Evolutionary conservation across 73 alveolate species (phyloP), one percentile per base, ranked within the genome.

Genomic region (Paramecium bursaria): DNA sequence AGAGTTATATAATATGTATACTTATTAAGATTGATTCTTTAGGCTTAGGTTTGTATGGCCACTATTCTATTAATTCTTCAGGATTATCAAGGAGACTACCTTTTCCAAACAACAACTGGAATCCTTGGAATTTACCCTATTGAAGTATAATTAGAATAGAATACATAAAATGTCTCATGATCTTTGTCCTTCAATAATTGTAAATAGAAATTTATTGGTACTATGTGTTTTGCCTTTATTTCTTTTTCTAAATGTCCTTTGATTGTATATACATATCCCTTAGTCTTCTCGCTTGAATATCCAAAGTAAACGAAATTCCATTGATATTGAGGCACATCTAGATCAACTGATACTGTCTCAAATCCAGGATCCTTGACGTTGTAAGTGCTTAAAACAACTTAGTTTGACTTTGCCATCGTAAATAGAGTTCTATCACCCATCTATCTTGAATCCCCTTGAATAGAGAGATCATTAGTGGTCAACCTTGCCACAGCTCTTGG

Each of bases 41-140:
- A n/a, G n/a, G n/a, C n/a, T 67, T 67, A 30, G 31, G 60, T 39
- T 67, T 57, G 7, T 67, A 67, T 14, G 82, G 82, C 82, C 82
- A 35, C 21, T 47, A 39, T 39, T 33, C 82, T 35, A 67, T 67
- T 6, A 67, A 25, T 42, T 67, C 82, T 9, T 39, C 14, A 0
- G 82, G 82, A 67, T 67, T 67, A 10, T 67, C 82, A 39, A 67
- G 35, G 25, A 25, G 19, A 42, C 82, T 67, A 4, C 60, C 82
- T 42, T 67, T 26, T 15, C 82, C 82, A 42, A 67, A 67, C 7
- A 25, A 6, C 2, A 67, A 42, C 44, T 67, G 33, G 47, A 67
- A 17, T 67, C 82, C 82, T 19, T 67, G 44, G 22, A 67, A 21
- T 35, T 67, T 67, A 67, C 57, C 82, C 60, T 67, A 67, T n/a